Percentiles rank a stretch among this genome's conserved stretches.
Evolutionary conservation across 129 eudicot genomes (phyloP).

Genomic region (Saussurea involucrata): DNA sequence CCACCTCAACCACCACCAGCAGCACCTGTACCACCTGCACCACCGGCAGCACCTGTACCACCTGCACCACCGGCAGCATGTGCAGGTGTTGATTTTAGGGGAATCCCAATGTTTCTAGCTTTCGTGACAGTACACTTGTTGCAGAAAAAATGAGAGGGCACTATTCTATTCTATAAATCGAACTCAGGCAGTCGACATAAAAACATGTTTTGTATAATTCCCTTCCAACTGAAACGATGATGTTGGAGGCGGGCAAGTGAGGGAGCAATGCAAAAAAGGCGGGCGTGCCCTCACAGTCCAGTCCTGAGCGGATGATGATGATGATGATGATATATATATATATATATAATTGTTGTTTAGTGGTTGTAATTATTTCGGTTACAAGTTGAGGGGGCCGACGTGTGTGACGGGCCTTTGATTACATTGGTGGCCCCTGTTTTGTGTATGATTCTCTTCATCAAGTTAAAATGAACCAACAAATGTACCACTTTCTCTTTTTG

Average conservation of each 20-base stretch:
- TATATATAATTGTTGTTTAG: conserved; percentile 52
- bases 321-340: too few species aligned
- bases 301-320: conserved; percentile 40
- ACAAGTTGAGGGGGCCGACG: conserved; percentile 36
- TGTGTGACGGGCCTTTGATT: conserved; percentile 79
- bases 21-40: conserved; percentile 43
- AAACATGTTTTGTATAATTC: conserved; percentile 32
- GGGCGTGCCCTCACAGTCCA: conserved; percentile 37
- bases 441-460: conserved; percentile 33
- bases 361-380: conserved; percentile 64
- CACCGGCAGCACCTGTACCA: too few species aligned
- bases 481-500: conserved; percentile 23
- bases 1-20: conserved; percentile 35
- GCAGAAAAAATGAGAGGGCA: conserved; percentile 30
- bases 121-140: conserved; percentile 34
- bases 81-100: conserved; percentile 41
- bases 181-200: conserved; percentile 26
- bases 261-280: conserved; percentile 55
- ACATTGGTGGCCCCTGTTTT: conserved; percentile 36
- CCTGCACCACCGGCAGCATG: too few species aligned
- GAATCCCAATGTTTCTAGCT: conserved; percentile 32
- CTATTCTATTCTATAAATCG: conserved; percentile 15
- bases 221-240: conserved; percentile 37
- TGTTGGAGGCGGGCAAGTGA: conserved; percentile 56
- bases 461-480: conserved; percentile 26